Conservation (phyloP, 2,329 filamentous ascomycete species). For the Rhytidhysteron rufulum region DNA sequence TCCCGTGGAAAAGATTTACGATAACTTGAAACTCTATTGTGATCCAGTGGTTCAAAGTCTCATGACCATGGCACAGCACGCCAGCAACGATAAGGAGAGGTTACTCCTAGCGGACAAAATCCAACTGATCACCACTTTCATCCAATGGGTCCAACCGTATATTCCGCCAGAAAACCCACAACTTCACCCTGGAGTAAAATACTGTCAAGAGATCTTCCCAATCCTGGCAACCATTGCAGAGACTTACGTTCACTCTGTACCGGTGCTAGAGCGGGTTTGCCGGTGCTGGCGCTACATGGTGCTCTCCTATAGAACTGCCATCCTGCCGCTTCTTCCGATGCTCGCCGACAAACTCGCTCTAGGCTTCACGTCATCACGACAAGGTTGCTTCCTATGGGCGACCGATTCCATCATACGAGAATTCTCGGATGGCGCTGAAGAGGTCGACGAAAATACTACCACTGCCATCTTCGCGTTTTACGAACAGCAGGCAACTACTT, state of each 20-base stretch:
- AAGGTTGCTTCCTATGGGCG: conserved; percentile 98
- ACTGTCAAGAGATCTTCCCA: conserved; percentile 91
- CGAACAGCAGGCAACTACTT: conserved; percentile 85
- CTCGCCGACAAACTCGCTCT: conserved; percentile 85
- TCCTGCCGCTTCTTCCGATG: conserved; percentile 75
- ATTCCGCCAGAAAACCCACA: conserved; percentile 61
- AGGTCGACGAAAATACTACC: conserved; percentile 76
- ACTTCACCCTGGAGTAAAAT: conserved; percentile 88
- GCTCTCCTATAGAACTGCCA: conserved; percentile 87
- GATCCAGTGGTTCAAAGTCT: conserved; percentile 83
- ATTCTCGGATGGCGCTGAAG: conserved; percentile 85
- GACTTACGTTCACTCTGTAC: conserved; percentile 78
- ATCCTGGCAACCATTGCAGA: conserved; percentile 82
- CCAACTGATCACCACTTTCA: conserved; percentile 86
- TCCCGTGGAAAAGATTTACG: conserved; percentile 73
- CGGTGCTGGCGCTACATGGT: conserved; percentile 97
- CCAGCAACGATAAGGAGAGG: conserved; percentile 77
- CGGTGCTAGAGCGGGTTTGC: conserved; percentile 90
- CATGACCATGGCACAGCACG: conserved; percentile 82
- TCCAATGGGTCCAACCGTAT: conserved; percentile 73
- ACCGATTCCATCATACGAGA: conserved; percentile 92
- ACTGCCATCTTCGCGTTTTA: conserved; percentile 92
- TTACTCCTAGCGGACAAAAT: conserved; percentile 89
- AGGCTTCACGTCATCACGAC: conserved; percentile 79
- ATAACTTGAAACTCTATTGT: conserved; percentile 85